Base-by-base conservation (phyloP, 331 rosid genomes). In the Arachis monticola region DNA sequence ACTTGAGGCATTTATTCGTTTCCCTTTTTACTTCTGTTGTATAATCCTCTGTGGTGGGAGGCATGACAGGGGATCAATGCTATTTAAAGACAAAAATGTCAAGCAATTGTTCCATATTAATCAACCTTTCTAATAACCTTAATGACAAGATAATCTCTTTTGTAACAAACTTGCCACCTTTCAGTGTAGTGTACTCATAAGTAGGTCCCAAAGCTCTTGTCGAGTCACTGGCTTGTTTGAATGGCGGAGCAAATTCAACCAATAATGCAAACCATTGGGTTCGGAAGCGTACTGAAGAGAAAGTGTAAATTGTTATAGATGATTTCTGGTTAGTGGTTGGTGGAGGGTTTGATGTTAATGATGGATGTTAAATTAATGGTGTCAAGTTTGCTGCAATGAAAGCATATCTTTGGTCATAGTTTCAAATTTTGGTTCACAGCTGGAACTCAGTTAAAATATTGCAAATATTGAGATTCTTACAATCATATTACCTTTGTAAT, bases 141-240 rank as follows among this genome's bases (percentile, higher is more conserved):
- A 7, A 17, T 56, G 10, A 56, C 10, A 56, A 53, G 7, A 14
- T 14, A 5, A 14, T 6, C 5, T 56, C 10, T 14, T 14, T 6
- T 58, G 10, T 27, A 13, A 58, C 62, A 5, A 58, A 22, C n/a
- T 8, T 58, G 3, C 6, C 62, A 22, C 62, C 62, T 9, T 58
- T 58, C 40, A 58, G 62, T 58, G 40, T 27, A 22, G 62, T 58
- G 62, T 22, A 58, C 12, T 27, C 40, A 56, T 17, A 7, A 17
- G 60, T 6, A 56, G 59, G 30, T 53, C 30, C 59, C n/a, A 53
- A 13, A 53, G 30, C 13, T 27, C 35, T 56, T 53, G 48, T 13
- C 38, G 27, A 50, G 11, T 68, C 53, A 12, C 53, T 53, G 27
- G 14, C 62, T 52, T 68, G 62, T 13, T 69, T 35, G 50, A 69